phyloP scores from a whole-genome alignment of 345 rosid genomes.

The Nephelium lappaceum region DNA sequence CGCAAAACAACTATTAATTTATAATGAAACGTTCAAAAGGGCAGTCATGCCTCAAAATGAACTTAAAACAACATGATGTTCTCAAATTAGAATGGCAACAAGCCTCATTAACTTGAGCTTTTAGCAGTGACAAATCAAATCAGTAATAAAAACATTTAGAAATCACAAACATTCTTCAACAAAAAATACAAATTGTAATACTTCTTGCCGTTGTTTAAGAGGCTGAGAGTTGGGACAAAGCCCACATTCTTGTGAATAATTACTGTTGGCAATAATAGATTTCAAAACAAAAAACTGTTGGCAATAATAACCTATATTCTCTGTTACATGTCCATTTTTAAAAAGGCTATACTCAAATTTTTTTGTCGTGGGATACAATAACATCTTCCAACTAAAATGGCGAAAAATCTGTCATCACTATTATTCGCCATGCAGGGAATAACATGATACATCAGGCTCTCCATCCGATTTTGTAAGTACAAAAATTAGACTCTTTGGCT shows the following conservation, averaged over 20 bases:
- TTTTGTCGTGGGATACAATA: constrained; percentile 5
- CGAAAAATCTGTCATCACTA: not conserved
- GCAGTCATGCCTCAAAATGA: too few relatives aligned
- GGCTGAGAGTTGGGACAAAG: not conserved
- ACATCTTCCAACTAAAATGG: not conserved
- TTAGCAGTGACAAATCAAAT: not conserved
- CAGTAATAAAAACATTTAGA: not conserved
- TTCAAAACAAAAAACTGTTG: too few relatives aligned
- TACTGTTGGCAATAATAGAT: too few relatives aligned
- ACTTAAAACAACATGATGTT: too few relatives aligned
- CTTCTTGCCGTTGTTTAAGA: not conserved
- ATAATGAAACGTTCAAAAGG: too few relatives aligned
- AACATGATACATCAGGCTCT: not conserved
- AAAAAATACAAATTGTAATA: not conserved
- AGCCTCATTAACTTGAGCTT: not conserved
- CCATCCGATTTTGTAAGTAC: not conserved
- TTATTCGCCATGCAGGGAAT: not conserved
- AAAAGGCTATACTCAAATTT: not conserved
- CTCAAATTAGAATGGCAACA: not conserved
- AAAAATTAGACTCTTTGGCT: not conserved
- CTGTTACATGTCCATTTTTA: not conserved
- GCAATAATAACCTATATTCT: not conserved
- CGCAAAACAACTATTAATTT: too few relatives aligned
- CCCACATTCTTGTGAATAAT: constrained; percentile 6
- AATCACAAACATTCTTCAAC: not conserved